Conservation (phyloP, 257 asterid species). For the Przewalskia tangutica region DNA sequence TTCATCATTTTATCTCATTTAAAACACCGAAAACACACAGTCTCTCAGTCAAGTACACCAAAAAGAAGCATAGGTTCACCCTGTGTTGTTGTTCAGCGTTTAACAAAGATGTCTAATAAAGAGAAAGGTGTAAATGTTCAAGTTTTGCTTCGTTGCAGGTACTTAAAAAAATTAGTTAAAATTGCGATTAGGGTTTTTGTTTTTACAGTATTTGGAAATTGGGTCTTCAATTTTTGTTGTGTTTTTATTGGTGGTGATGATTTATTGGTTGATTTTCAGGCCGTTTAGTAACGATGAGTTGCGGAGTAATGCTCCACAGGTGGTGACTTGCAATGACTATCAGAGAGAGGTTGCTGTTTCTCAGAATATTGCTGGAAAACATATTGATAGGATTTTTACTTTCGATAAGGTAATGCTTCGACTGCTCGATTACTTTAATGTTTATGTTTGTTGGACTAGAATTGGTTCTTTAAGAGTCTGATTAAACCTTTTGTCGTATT, state of each 20-base stretch:
- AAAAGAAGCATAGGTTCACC: neutral
- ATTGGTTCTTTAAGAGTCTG: neutral
- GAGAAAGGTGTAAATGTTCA: slow-evolving; percentile 91
- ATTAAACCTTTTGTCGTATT: slow-evolving; percentile 1
- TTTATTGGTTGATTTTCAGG: slow-evolving; percentile 25
- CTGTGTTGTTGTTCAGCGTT: neutral
- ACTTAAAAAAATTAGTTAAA: neutral
- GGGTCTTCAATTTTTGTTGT: neutral
- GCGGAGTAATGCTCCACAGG: slow-evolving; percentile 82
- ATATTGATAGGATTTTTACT: slow-evolving; percentile 68
- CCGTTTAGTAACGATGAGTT: slow-evolving; percentile 88
- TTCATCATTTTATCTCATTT: neutral
- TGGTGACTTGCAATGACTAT: slow-evolving; percentile 72
- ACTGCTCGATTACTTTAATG: neutral
- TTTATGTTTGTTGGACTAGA: neutral
- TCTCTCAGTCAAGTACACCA: neutral
- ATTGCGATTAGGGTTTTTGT: neutral
- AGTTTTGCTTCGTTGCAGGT: slow-evolving; percentile 98
- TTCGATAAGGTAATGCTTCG: slow-evolving; percentile 61
- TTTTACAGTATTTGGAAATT: neutral
- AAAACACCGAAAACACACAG: neutral
- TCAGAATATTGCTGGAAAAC: slow-evolving; percentile 86
- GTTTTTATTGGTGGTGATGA: neutral
- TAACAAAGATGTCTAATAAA: slow-evolving; percentile 50
- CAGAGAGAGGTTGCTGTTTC: slow-evolving; percentile 73